Base-by-base conservation (phyloP, 257 asterid genomes). In the Petrea volubilis region DNA sequence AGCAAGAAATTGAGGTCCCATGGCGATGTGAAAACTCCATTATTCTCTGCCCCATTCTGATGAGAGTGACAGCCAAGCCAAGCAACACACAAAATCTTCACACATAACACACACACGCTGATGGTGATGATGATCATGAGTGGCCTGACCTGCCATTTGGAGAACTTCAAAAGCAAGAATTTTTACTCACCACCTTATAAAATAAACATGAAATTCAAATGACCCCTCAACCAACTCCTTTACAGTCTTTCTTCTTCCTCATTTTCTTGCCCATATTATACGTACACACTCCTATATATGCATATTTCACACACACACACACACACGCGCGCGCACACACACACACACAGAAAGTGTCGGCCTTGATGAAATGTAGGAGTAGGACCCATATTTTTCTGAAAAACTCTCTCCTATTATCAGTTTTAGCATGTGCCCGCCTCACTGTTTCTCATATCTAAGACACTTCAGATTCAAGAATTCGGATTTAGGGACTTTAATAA, bases 41-140 rank as follows among this genome's bases (percentile, higher is more conserved):
- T 70, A 81, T 72, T 71, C 83, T 28, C 60, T 73, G 46, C 69
- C 72, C 75, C 50, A 49, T 51, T 47, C 78, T 38, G 44, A 50
- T 50, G 88, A 53, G 83, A 82, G 89, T 85, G 84, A 83, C 88
- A 83, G 76, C 78, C 62, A 84, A 88, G 89, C 87, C 52, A 83
- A 77, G 86, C 80, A 79, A 76, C 17, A 59, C 14, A 21, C 23
- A 17, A n/a, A 58, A 52, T 65, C 63, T 62, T 41, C 57, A 43
- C 76, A 55, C 65, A 49, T 78, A 25, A 20, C 27, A 40, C 51
- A 31, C 60, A 59, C 38, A 51, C n/a, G n/a, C n/a, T n/a, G n/a
- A n/a, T n/a, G n/a, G 36, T 13, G 14, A 55, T 55, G 61, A 24
- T n/a, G 6, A 23, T 74, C 52, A 65, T 77, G 68, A 70, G 62